These are phyloP conservation scores for Cucurbita maxima DNA, from an alignment of 306 rosid genomes.

Conservation along the genomic window DNA sequence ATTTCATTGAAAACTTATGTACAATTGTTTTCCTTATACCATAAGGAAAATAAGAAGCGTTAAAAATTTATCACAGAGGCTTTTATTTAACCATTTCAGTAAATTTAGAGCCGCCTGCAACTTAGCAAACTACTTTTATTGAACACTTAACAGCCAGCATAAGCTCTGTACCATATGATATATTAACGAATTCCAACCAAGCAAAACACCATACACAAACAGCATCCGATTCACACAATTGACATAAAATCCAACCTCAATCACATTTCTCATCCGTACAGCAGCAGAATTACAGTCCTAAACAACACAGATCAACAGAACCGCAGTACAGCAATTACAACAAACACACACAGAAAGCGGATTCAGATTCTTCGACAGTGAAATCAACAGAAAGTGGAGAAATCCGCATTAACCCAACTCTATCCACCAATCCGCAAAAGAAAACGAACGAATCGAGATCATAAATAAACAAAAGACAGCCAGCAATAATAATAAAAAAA, in stretches of 20 bases:
- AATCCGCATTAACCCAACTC: not conserved
- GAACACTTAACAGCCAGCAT: not conserved
- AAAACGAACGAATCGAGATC: not conserved
- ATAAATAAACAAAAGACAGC: not conserved
- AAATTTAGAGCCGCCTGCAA: not conserved
- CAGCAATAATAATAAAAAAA: not conserved
- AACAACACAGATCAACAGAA: slow-evolving; percentile 2
- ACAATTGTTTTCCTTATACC: not conserved
- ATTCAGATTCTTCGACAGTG: not conserved
- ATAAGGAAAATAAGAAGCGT: not conserved
- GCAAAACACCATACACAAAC: not conserved
- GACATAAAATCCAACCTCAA: not conserved
- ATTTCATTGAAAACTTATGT: not conserved
- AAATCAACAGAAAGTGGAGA: not conserved
- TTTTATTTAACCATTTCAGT: not conserved
- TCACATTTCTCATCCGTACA: slow-evolving; percentile 1
- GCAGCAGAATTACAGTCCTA: not conserved
- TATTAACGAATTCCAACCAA: not conserved
- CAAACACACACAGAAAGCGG: not conserved
- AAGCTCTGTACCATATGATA: not conserved
- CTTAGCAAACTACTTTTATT: not conserved
- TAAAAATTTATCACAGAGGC: not conserved
- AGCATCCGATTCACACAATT: not conserved
- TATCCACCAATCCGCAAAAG: not conserved
- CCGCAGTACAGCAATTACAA: not conserved